phyloP scores from a whole-genome alignment of 202 grass and related monocot species.

The Schoenoplectus triqueter region DNA sequence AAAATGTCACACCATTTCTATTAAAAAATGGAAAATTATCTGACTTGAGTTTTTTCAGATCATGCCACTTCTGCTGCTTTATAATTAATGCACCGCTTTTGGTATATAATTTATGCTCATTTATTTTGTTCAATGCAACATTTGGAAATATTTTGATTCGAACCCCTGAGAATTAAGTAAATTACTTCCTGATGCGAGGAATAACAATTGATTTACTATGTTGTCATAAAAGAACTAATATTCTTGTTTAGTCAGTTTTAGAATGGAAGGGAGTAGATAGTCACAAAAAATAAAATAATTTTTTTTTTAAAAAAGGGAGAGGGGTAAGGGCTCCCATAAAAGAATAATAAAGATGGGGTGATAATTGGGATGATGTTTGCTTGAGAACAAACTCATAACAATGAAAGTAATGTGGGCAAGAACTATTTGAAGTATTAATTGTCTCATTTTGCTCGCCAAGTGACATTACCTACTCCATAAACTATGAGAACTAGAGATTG shows the following conservation, averaged over 20 bases:
- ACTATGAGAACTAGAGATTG: constrained; percentile 71
- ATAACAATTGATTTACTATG: not conserved
- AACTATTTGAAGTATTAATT: constrained; percentile 49
- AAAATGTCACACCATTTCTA: too few species aligned
- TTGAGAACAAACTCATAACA: constrained; percentile 72
- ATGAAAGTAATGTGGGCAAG: constrained; percentile 72
- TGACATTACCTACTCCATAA: constrained; percentile 93
- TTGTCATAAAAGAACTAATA: not conserved
- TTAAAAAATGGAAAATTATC: too few species aligned
- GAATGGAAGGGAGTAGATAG: not conserved
- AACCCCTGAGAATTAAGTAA: not conserved
- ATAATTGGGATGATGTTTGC: constrained; percentile 92
- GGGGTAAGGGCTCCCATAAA: not conserved
- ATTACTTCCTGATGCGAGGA: not conserved
- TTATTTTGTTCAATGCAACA: too few species aligned
- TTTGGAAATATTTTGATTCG: too few species aligned
- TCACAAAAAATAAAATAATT: not conserved
- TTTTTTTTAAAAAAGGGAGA: not conserved
- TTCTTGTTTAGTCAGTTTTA: not conserved
- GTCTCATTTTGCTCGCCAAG: constrained; percentile 63
- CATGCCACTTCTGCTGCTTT: too few species aligned
- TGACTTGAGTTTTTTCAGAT: too few species aligned
- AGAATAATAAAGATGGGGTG: constrained; percentile 46
- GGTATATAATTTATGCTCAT: not conserved
- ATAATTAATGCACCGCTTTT: not conserved